Percentiles rank a stretch among this genome's conserved stretches.
phyloP scores from a whole-genome alignment of 352 stramenopile species.

The Phytophthora idaei region DNA sequence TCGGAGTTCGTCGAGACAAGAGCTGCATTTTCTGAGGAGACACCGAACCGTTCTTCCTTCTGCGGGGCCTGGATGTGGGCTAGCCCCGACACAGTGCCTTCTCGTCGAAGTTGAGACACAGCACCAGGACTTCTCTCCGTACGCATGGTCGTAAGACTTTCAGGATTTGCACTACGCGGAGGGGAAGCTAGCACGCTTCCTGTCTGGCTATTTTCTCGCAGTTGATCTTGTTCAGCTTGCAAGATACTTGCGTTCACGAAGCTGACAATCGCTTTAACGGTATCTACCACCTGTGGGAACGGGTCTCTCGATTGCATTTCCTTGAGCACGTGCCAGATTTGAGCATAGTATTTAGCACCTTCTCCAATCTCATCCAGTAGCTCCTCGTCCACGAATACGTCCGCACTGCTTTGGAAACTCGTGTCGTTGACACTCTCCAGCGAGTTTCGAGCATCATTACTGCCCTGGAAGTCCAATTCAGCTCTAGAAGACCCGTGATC shows the following conservation, averaged over 20 bases:
- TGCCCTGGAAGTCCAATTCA: constrained; percentile 13
- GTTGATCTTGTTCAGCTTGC: constrained; percentile 55
- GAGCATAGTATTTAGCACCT: constrained; percentile 81
- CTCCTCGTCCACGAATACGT: constrained; percentile 51
- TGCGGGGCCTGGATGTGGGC: constrained; percentile 26
- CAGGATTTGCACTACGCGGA: constrained; percentile 30
- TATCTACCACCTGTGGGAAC: constrained; percentile 75
- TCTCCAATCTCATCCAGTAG: constrained; percentile 53
- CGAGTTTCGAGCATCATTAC: constrained; percentile 16
- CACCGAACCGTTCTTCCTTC: constrained; percentile 16
- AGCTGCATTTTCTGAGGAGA: constrained; percentile 14
- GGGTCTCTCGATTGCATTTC: constrained; percentile 88
- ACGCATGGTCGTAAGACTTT: constrained; percentile 10
- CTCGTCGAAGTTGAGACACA: constrained; percentile 38
- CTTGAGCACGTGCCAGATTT: constrained; percentile 87
- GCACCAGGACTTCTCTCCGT: constrained; percentile 25
- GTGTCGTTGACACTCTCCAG: constrained; percentile 20
- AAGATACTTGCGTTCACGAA: constrained; percentile 67
- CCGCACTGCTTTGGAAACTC: constrained; percentile 18
- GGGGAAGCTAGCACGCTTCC: constrained; percentile 34
- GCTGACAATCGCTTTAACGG: constrained; percentile 68
- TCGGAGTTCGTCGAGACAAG: constrained; percentile 19
- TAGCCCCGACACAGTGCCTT: constrained; percentile 43
- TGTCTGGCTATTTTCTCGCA: constrained; percentile 42
- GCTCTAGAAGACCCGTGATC: constrained; percentile 5